Evolutionary conservation across 306 rosid species (phyloP).

Genomic region (Vigna angularis): DNA sequence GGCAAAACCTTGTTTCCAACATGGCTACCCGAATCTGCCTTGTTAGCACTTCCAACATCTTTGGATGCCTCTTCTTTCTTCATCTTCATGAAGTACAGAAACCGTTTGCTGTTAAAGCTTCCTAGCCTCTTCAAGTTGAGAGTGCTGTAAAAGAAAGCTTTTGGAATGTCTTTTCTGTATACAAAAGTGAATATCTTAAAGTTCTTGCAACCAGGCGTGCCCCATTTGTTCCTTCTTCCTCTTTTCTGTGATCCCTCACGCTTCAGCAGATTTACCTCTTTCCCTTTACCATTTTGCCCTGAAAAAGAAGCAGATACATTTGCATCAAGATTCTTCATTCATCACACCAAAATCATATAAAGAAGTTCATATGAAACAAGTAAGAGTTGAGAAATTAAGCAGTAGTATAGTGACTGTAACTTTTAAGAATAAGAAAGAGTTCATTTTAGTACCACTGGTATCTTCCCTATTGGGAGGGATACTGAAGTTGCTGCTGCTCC

Average conservation of each 20-base stretch:
- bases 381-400: too few relatives aligned
- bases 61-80: conserved; percentile 62
- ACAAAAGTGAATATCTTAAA: conserved; percentile 53
- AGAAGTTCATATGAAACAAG: neutral
- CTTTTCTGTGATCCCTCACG: conserved; percentile 43
- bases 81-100: conserved; percentile 61
- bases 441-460: conserved; percentile 51
- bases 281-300: conserved; percentile 56
- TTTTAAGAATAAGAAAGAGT: neutral
- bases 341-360: conserved; percentile 9
- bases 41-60: conserved; percentile 54
- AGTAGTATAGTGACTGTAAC: neutral
- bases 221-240: conserved; percentile 44
- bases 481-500: conserved; percentile 34
- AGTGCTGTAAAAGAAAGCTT: conserved; percentile 62
- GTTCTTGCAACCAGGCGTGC: conserved; percentile 52
- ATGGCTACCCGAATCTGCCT: conserved; percentile 55
- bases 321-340: neutral
- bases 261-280: conserved; percentile 45
- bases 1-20: conserved; percentile 81
- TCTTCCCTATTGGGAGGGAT: conserved; percentile 49
- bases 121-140: conserved; percentile 51
- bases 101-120: conserved; percentile 40
- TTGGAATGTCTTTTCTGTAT: conserved; percentile 58
- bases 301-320: conserved; percentile 34